Conservation (phyloP, 1,284 basidiomycete species). For the Rhodotorula sp. region DNA sequence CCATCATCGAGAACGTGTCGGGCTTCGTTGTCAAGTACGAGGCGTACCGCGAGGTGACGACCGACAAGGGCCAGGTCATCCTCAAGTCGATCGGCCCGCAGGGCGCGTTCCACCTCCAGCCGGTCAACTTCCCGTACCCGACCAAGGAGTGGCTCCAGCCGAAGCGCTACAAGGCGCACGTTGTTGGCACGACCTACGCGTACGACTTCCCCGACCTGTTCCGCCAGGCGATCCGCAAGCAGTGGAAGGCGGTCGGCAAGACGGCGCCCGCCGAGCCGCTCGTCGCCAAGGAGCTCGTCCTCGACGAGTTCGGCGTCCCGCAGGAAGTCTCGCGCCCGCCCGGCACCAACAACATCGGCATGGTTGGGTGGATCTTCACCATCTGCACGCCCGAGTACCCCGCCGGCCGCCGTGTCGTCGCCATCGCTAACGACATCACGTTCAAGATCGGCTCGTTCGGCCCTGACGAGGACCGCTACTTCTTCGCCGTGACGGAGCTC, state of each 20-base stretch:
- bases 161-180: slow-evolving; percentile 98
- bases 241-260: slow-evolving; percentile 76
- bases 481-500: slow-evolving; percentile 91
- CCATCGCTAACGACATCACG: slow-evolving; percentile 98
- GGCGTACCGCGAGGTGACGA: slow-evolving; percentile 97
- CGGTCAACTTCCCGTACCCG: slow-evolving; percentile 86
- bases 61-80: slow-evolving; percentile 89
- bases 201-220: slow-evolving; percentile 99
- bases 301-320: slow-evolving; percentile 89
- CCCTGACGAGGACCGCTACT: slow-evolving; percentile 92
- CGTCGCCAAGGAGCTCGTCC: slow-evolving; percentile 83
- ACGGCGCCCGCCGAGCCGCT: slow-evolving; percentile 73
- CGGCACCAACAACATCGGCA: slow-evolving; percentile 93
- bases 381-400: slow-evolving; percentile 93
- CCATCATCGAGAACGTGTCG: slow-evolving; percentile 97
- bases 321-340: slow-evolving; percentile 86
- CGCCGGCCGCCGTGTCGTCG: slow-evolving; percentile 79
- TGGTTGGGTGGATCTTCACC: slow-evolving; percentile 97
- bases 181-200: slow-evolving; percentile 96
- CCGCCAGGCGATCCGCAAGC: slow-evolving; percentile 90
- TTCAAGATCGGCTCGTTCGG: slow-evolving; percentile 99
- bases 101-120: slow-evolving; percentile 89
- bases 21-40: slow-evolving; percentile 99
- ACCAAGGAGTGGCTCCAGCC: slow-evolving; percentile 99
- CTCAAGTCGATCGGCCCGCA: slow-evolving; percentile 90